Percentiles rank a stretch among this genome's conserved stretches.
phyloP scores from a whole-genome alignment of 257 asterid genomes.

The Plantago major region DNA sequence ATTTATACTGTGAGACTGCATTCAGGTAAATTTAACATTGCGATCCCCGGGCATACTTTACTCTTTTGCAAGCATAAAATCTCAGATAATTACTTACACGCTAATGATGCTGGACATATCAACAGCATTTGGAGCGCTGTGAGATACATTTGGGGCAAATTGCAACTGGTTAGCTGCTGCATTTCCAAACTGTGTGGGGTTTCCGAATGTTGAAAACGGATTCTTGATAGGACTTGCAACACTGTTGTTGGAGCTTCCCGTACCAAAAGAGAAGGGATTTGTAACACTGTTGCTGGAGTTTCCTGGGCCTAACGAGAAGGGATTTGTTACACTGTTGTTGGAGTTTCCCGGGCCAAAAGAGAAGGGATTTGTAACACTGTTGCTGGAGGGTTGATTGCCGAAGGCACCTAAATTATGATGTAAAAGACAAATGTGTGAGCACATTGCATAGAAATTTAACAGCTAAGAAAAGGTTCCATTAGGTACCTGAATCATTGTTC shows the following conservation, averaged over 20 bases:
- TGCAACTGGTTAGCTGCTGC: constrained; percentile 14
- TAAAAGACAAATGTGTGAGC: constrained; percentile 10
- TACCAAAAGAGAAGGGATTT: constrained; percentile 37
- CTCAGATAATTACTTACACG: constrained; percentile 36
- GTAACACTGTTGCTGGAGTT: constrained; percentile 14
- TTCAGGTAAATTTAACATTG: background rate
- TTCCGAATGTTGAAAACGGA: constrained; percentile 38
- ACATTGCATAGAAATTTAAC: constrained; percentile 1
- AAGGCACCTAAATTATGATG: constrained; percentile 35
- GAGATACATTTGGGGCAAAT: constrained; percentile 15
- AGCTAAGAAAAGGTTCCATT: constrained; percentile 6
- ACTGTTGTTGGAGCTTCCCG: constrained; percentile 34
- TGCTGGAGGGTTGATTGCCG: constrained; percentile 32
- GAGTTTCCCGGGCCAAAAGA: constrained; percentile 33
- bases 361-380: constrained; percentile 40
- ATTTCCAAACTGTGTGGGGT: constrained; percentile 37
- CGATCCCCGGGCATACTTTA: background rate
- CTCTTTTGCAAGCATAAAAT: background rate
- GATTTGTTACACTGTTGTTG: constrained; percentile 25
- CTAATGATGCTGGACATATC: constrained; percentile 22
- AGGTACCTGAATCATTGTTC: constrained; percentile 35
- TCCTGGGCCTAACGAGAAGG: background rate
- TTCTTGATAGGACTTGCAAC: constrained; percentile 33
- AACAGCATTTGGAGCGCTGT: constrained; percentile 18
- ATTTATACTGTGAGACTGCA: background rate